Base-by-base conservation (phyloP, 2,329 filamentous ascomycete species). In the Aaosphaeria arxii region DNA sequence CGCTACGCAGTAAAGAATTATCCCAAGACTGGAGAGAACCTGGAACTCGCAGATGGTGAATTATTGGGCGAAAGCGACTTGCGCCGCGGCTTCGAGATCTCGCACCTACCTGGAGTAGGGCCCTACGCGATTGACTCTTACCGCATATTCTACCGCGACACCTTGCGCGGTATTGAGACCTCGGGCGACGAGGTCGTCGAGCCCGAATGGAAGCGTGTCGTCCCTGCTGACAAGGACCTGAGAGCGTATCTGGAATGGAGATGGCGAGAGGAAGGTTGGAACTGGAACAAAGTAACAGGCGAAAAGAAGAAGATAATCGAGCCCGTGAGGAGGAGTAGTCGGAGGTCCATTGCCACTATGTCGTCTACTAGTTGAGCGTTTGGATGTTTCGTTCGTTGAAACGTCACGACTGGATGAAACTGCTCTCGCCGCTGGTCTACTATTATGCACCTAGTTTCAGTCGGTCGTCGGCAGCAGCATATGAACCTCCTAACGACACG, bases 111-210 rank as follows among this genome's bases (percentile, higher is more conserved):
- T 0, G 85, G 46, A 67, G 79, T 47, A 89, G 91, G 11, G 78
- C 51, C 83, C 1, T 96, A 96, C 67, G 88, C 89, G 0, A 76
- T 92, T 43, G 91, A 96, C 69, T 91, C 87, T 62, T 96, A 90
- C 88, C 83, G 91, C 3, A 96, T 96, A 54, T 96, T 96, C 69
- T 96, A 90, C 66, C 83, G 91, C 1, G 91, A 96, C 65, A 76
- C 79, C 31, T 69, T 95, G 28, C 80, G 91, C 6, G 86, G 84
- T 0, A 69, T 84, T 13, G 74, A 59, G 64, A 30, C 17, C 6
- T 11, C 41, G 11, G 7, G 28, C 7, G 24, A 38, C 7, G 46
- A 48, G 4, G 56, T 30, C 11, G 90, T 91, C 63, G 85, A 90
- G 58, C 89, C 90, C 0, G 91, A 96, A 69, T 96, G 91, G 91